Conservation (phyloP, 768 basidiomycete species). For the Mycena galericulata region DNA sequence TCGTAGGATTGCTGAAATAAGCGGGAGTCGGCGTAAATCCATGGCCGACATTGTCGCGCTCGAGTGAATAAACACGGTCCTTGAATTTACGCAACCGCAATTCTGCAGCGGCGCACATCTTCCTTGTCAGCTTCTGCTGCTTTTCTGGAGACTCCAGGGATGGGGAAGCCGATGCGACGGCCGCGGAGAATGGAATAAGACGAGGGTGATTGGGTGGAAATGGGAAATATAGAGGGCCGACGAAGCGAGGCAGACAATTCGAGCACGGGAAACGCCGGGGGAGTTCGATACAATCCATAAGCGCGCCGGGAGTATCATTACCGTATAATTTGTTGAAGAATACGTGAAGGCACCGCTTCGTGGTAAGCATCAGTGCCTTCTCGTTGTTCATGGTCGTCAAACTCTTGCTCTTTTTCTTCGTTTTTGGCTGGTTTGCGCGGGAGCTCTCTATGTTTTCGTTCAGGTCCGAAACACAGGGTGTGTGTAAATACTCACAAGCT, state of each 20-base stretch:
- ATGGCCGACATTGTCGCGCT: neutral
- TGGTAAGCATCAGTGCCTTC: no score
- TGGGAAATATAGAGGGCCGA: conserved; percentile 14
- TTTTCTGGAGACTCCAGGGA: neutral
- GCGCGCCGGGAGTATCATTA: neutral
- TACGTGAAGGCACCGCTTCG: conserved; percentile 3
- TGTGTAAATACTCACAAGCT: no score
- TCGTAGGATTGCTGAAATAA: neutral
- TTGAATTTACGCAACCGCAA: neutral
- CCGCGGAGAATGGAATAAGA: neutral
- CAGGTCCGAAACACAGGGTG: no score
- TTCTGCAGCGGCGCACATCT: conserved; percentile 3
- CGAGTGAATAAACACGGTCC: neutral
- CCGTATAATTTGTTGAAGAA: conserved; percentile 21
- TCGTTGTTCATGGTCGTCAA: no score
- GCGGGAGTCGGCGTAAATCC: neutral
- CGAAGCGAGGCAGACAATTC: conserved; percentile 4
- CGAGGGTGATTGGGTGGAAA: neutral
- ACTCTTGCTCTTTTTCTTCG: no score
- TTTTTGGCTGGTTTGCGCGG: no score
- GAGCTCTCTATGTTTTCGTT: no score
- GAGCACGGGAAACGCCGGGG: conserved; percentile 16
- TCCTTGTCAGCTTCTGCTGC: neutral
- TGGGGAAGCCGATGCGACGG: neutral
- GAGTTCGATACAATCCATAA: conserved; percentile 16